A percentile compares a stretch with the other conserved stretches of the same genome.
Evolutionary conservation across 108 stramenopile species (phyloP).

Genomic region (Discostella stelligeroides): DNA sequence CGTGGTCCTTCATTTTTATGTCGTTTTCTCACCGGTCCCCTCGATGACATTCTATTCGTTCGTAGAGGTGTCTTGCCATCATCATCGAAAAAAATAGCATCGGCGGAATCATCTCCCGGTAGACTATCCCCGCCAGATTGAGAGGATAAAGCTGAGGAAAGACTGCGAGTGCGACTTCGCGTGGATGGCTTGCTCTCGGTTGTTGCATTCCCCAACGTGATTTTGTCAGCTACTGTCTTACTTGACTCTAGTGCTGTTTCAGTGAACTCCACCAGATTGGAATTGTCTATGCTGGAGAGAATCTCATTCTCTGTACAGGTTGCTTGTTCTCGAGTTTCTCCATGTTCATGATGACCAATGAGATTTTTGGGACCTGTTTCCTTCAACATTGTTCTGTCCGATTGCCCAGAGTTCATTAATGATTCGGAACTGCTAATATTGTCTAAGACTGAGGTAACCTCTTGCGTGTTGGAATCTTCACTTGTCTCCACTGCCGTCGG

Average conservation of each 20-base stretch:
- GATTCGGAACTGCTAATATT: no score
- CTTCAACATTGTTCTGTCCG: background rate
- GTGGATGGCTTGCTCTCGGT: conserved; percentile 9
- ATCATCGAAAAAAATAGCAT: conserved; percentile 16
- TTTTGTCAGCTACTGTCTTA: no score
- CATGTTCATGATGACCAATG: background rate
- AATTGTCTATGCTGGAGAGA: background rate
- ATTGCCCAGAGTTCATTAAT: background rate
- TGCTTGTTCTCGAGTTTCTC: background rate
- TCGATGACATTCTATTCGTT: conserved; percentile 26
- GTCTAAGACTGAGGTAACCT: no score
- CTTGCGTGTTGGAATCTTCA: no score
- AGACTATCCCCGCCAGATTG: conserved; percentile 23
- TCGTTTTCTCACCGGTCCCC: conserved; percentile 41
- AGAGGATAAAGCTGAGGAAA: conserved; percentile 29
- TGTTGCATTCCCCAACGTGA: no score
- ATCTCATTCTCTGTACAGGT: background rate
- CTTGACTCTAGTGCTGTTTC: no score
- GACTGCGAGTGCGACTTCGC: conserved; percentile 38
- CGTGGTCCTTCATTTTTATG: conserved; percentile 22
- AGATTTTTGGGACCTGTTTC: background rate
- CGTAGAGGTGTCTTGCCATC: conserved; percentile 38
- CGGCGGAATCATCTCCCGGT: background rate
- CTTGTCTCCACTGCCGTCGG: no score
- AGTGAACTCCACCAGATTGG: no score